These are phyloP conservation scores for Phytophthora multivora DNA, from an alignment of 352 stramenopile species.

Conservation along the genomic window DNA sequence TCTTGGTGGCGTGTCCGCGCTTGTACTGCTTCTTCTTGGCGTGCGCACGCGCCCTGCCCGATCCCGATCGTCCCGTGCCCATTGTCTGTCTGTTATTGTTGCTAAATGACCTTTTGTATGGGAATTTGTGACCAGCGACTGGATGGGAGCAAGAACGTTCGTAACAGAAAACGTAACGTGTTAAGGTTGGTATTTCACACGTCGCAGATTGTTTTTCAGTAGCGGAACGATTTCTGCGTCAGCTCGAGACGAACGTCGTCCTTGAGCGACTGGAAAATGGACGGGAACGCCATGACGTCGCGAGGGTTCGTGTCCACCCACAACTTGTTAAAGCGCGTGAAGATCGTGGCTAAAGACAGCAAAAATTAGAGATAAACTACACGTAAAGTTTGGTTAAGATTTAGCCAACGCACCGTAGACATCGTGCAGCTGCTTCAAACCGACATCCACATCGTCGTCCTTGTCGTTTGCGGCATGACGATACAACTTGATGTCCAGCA, in stretches of 20 bases:
- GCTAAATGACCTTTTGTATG: conserved; percentile 7
- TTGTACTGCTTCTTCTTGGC: conserved; percentile 91
- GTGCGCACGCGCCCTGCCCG: conserved; percentile 68
- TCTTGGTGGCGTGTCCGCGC: conserved; percentile 82
- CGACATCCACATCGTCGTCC: conserved; percentile 40
- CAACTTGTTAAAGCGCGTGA: conserved; percentile 83
- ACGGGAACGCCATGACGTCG: conserved; percentile 87
- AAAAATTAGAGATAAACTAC: neutral
- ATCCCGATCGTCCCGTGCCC: conserved; percentile 46
- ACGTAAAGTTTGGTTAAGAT: neutral
- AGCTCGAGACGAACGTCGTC: conserved; percentile 64
- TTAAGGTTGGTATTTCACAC: conserved; percentile 27
- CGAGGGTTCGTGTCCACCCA: conserved; percentile 84
- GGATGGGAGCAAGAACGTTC: conserved; percentile 27
- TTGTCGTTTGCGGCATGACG: conserved; percentile 27
- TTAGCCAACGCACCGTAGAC: conserved; percentile 62
- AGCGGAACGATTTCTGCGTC: conserved; percentile 62
- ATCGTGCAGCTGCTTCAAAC: conserved; percentile 65
- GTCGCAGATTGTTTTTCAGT: conserved; percentile 43
- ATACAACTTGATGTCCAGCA: conserved; percentile 83
- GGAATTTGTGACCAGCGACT: conserved; percentile 23
- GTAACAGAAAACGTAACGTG: conserved; percentile 10
- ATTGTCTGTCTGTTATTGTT: conserved; percentile 3
- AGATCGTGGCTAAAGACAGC: conserved; percentile 55
- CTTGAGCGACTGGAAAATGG: conserved; percentile 85